Conservation (phyloP, 1,139 yeast genomes). For the Arxiozyma slooffiae region DNA sequence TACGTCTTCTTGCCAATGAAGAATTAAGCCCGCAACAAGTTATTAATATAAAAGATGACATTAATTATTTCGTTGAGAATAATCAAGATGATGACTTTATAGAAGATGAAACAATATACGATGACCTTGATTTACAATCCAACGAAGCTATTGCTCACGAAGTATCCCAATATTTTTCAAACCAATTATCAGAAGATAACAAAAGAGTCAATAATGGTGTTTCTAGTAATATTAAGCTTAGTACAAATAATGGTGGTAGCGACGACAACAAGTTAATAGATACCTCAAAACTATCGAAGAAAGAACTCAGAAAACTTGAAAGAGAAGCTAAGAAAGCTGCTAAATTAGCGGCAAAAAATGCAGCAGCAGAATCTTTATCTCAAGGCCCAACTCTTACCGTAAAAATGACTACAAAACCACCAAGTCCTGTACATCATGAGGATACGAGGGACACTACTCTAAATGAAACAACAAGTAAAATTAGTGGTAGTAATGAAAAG, state of each 20-base stretch:
- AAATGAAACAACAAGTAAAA: not conserved
- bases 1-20: conserved; percentile 57
- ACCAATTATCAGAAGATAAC: conserved; percentile 25
- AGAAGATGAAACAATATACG: conserved; percentile 71
- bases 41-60: conserved; percentile 56
- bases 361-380: conserved; percentile 24
- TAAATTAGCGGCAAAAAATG: conserved; percentile 24
- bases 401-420: conserved; percentile 8
- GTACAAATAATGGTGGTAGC: not conserved
- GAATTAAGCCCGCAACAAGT: conserved; percentile 51
- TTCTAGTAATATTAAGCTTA: conserved; percentile 7
- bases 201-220: not conserved
- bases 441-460: not conserved
- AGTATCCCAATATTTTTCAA: conserved; percentile 35
- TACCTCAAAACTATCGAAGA: conserved; percentile 25
- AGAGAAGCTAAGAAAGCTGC: conserved; percentile 31
- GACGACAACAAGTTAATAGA: conserved; percentile 8
- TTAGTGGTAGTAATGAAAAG: conserved; percentile 7
- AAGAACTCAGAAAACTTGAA: conserved; percentile 29
- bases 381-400: conserved; percentile 15
- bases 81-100: conserved; percentile 66
- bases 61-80: conserved; percentile 60
- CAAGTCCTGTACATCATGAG: conserved; percentile 3
- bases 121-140: conserved; percentile 50
- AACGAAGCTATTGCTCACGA: conserved; percentile 43